Percentiles rank a stretch among this genome's conserved stretches.
Evolutionary conservation across 768 basidiomycete genomes (phyloP).

Genomic region (Hypholoma fasciculare): DNA sequence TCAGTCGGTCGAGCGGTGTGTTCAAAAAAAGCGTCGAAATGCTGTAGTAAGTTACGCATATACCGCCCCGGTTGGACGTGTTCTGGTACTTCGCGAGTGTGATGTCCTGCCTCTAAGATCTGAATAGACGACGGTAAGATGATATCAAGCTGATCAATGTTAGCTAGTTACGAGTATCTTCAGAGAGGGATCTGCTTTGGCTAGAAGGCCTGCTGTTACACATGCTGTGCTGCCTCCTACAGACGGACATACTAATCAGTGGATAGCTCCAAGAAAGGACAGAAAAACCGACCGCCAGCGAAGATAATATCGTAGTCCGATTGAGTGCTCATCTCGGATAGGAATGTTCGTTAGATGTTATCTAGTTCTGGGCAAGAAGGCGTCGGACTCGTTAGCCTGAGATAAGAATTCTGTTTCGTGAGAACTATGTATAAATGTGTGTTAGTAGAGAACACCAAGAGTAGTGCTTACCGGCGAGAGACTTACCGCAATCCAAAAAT

Average conservation of each 20-base stretch:
- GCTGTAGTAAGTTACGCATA: conserved; percentile 38
- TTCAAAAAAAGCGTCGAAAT: conserved; percentile 41
- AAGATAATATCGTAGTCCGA: conserved; percentile 1
- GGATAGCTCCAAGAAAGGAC: neutral
- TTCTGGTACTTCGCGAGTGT: conserved; percentile 41
- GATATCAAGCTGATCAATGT: neutral
- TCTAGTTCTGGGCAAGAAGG: no score
- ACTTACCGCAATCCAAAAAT: no score
- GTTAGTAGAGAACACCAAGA: no score
- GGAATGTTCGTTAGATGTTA: neutral
- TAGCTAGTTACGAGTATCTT: conserved; percentile 47
- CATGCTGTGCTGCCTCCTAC: conserved; percentile 56
- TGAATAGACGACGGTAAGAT: conserved; percentile 6
- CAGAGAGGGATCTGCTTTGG: conserved; percentile 49
- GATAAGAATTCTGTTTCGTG: neutral
- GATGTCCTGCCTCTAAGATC: conserved; percentile 60
- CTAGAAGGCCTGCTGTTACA: conserved; percentile 54
- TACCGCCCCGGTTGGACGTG: conserved; percentile 61
- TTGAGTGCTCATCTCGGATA: neutral
- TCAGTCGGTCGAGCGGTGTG: conserved; percentile 41
- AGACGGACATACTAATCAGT: neutral
- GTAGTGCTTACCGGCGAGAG: no score
- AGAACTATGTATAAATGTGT: neutral
- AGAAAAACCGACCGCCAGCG: conserved; percentile 2
- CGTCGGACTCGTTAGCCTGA: neutral